Evolutionary conservation across 2,329 filamentous ascomycete species (phyloP).

Genomic region (Aspergillus hortae): DNA sequence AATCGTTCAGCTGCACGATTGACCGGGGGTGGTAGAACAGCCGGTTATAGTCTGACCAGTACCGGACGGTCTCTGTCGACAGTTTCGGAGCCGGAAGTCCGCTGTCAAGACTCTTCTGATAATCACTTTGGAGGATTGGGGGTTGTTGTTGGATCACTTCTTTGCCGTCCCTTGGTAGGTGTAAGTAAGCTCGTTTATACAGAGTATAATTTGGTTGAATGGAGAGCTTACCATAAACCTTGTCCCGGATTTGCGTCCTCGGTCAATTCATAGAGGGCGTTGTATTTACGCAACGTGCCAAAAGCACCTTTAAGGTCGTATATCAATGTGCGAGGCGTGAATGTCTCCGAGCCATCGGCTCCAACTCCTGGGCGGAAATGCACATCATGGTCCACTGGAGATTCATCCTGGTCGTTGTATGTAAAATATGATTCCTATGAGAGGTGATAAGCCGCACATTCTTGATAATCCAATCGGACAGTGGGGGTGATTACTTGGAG

Average conservation of each 20-base stretch:
- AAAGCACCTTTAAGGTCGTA: slow-evolving; percentile 96
- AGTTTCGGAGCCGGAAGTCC: slow-evolving; percentile 63
- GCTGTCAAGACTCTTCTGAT: slow-evolving; percentile 74
- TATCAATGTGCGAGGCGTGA: slow-evolving; percentile 83
- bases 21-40: slow-evolving; percentile 90
- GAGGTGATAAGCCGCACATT: neutral
- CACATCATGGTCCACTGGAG: slow-evolving; percentile 73
- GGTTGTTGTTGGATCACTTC: slow-evolving; percentile 66
- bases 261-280: slow-evolving; percentile 73
- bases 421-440: slow-evolving; percentile 95
- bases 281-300: slow-evolving; percentile 80
- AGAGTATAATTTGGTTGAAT: neutral
- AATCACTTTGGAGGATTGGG: slow-evolving; percentile 66
- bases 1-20: slow-evolving; percentile 81
- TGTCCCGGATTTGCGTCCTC: slow-evolving; percentile 32
- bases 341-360: slow-evolving; percentile 83
- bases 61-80: slow-evolving; percentile 70
- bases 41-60: slow-evolving; percentile 94
- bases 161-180: slow-evolving; percentile 56
- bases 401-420: slow-evolving; percentile 65
- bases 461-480: neutral
- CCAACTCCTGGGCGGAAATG: slow-evolving; percentile 84
- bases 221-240: slow-evolving; percentile 42
- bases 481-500: slow-evolving; percentile 60
- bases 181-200: neutral